Conservation (phyloP, 1,139 yeast species). For the Debaryomyces singareniensis region DNA sequence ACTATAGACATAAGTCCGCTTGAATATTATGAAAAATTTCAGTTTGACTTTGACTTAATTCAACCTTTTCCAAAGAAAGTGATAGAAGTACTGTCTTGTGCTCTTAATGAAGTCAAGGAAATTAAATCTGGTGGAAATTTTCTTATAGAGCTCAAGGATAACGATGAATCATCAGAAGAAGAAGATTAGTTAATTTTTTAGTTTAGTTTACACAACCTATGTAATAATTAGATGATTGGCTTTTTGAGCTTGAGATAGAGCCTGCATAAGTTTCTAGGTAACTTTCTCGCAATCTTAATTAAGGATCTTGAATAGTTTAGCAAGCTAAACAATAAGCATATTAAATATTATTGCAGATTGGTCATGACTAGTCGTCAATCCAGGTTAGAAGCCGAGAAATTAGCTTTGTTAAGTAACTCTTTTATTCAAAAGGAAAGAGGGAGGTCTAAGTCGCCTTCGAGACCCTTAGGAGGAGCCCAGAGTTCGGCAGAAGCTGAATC, state of each 20-base stretch:
- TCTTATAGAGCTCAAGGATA: constrained; percentile 28
- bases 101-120: constrained; percentile 19
- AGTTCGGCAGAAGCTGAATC: constrained; percentile 35
- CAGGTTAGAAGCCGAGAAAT: constrained; percentile 38
- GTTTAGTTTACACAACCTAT: not conserved
- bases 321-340: not conserved
- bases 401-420: constrained; percentile 35
- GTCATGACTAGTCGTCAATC: constrained; percentile 36
- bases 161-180: constrained; percentile 12
- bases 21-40: constrained; percentile 18
- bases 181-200: constrained; percentile 1
- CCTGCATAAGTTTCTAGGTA: too few species aligned
- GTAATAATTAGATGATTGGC: too few species aligned
- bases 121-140: constrained; percentile 35
- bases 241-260: too few species aligned
- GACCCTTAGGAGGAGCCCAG: constrained; percentile 25
- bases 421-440: constrained; percentile 27
- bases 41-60: constrained; percentile 32
- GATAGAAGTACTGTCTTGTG: constrained; percentile 11
- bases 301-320: not conserved
- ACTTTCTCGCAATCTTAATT: too few species aligned
- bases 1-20: constrained; percentile 8
- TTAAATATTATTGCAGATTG: not conserved
- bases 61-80: constrained; percentile 41
- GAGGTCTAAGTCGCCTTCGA: constrained; percentile 33